phyloP scores from a whole-genome alignment of 352 stramenopile genomes.

The Phytopythium ostracodes region DNA sequence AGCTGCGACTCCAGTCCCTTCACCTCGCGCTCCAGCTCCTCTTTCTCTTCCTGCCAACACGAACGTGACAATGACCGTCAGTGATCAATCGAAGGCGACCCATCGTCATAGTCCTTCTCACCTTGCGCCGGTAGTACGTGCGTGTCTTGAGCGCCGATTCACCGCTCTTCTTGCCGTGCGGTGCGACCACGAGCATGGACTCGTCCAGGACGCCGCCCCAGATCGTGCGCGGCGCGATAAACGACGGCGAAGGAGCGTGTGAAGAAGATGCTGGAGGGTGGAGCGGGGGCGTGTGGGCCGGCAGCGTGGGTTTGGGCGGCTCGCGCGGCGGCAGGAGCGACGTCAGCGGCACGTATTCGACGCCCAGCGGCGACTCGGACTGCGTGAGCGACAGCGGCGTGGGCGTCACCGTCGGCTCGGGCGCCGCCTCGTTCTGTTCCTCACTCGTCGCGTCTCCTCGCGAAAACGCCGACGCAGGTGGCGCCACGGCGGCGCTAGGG shows the following conservation, averaged over 20 bases:
- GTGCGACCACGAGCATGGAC: neutral
- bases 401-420: neutral
- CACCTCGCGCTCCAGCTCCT: slow-evolving; percentile 23
- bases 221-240: slow-evolving; percentile 1
- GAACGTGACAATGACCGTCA: neutral
- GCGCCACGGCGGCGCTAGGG: neutral
- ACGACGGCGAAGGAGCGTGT: neutral
- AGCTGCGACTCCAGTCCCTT: slow-evolving; percentile 22
- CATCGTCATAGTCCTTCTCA: neutral
- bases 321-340: neutral
- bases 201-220: slow-evolving; percentile 8
- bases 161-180: neutral
- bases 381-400: neutral
- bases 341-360: slow-evolving; percentile 8
- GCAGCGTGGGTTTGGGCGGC: neutral
- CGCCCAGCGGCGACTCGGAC: slow-evolving; percentile 5
- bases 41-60: slow-evolving; percentile 27
- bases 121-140: slow-evolving; percentile 49
- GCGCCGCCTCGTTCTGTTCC: too few species aligned
- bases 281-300: neutral
- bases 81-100: too few species aligned
- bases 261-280: neutral
- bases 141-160: slow-evolving; percentile 15
- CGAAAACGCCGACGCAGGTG: neutral
- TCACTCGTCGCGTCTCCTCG: neutral